Evolutionary conservation across 2,329 filamentous ascomycete genomes (phyloP).

Genomic region (Epicoccum sorghinum): DNA sequence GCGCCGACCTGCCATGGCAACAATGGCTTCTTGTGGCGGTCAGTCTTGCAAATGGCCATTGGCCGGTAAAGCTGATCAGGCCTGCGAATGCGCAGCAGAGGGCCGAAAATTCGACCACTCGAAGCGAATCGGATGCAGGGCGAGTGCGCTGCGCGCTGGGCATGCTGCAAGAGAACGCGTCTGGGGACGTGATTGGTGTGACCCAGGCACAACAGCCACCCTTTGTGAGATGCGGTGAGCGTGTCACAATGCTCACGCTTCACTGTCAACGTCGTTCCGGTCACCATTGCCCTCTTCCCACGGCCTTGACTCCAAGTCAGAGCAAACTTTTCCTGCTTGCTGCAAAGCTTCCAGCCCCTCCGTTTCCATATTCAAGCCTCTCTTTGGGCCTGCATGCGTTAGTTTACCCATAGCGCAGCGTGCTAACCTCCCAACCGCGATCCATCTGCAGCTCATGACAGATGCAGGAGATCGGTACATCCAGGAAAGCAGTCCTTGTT

Average conservation of each 20-base stretch:
- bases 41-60: constrained; percentile 22
- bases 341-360: constrained; percentile 4
- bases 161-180: constrained; percentile 24
- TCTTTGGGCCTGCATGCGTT: constrained; percentile 38
- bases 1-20: constrained; percentile 19
- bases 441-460: constrained; percentile 29
- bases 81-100: constrained; percentile 31
- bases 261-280: constrained; percentile 9
- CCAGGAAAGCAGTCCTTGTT: background rate
- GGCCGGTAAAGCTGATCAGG: constrained; percentile 10
- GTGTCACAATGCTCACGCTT: constrained; percentile 24
- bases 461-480: constrained; percentile 20
- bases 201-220: constrained; percentile 26
- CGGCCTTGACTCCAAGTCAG: background rate
- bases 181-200: constrained; percentile 25
- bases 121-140: constrained; percentile 28
- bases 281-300: constrained; percentile 6
- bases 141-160: constrained; percentile 21
- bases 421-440: constrained; percentile 19
- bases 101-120: constrained; percentile 20
- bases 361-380: constrained; percentile 14
- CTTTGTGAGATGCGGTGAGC: constrained; percentile 35
- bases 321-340: background rate
- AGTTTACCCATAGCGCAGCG: constrained; percentile 26
- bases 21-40: constrained; percentile 33